Evolutionary conservation across 2,329 filamentous ascomycete species (phyloP).

Genomic region (Fusarium hainanense): DNA sequence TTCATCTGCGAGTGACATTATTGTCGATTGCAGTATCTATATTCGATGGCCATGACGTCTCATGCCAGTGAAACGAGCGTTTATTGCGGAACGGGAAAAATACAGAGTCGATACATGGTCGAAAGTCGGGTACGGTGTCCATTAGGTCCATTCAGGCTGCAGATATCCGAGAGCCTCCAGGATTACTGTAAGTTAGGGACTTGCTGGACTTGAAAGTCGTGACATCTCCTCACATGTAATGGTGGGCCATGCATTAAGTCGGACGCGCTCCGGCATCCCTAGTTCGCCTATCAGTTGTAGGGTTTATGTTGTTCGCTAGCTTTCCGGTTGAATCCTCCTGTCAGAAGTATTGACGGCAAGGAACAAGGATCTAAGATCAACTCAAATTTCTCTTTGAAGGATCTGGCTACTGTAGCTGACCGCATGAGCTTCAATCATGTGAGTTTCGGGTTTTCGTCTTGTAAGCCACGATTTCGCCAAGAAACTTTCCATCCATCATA

Average conservation of each 20-base stretch:
- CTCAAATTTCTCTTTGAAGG: background rate
- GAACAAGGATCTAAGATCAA: constrained; percentile 7
- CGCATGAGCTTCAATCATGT: constrained; percentile 32
- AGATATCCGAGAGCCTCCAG: background rate
- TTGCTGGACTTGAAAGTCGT: background rate
- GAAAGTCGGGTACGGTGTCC: background rate
- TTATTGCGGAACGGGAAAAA: background rate
- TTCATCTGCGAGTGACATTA: background rate
- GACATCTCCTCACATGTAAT: constrained; percentile 7
- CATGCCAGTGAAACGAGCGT: background rate
- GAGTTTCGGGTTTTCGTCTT: constrained; percentile 1
- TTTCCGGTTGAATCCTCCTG: background rate
- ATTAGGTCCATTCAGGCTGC: background rate
- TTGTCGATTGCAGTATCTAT: background rate
- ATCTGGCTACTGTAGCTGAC: constrained; percentile 22
- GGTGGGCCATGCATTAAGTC: constrained; percentile 27
- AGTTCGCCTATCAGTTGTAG: background rate
- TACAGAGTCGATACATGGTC: background rate
- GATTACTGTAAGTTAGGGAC: background rate
- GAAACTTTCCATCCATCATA: background rate
- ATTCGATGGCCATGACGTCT: background rate
- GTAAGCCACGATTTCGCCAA: background rate
- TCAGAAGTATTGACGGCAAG: background rate
- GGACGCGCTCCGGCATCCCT: constrained; percentile 4
- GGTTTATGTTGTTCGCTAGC: background rate